Evolutionary conservation across 31 red algal genomes (phyloP).

Genomic region (Endocladia muricata): DNA sequence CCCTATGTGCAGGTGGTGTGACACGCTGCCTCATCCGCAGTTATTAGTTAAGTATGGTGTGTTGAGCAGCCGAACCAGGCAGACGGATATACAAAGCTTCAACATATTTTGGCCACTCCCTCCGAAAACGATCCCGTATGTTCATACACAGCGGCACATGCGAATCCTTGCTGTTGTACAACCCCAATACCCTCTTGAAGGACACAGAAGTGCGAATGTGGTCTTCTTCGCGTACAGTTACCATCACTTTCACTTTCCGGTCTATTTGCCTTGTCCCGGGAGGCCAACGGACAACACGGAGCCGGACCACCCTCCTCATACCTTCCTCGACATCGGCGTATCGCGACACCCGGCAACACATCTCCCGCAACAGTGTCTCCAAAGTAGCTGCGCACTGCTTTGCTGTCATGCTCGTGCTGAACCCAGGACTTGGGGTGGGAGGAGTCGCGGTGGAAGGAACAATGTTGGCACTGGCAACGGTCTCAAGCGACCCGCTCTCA

Average conservation of each 20-base stretch:
- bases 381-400: constrained; percentile 70
- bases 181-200: constrained; percentile 40
- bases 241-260: constrained; percentile 58
- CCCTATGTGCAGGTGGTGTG: too few relatives aligned
- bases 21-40: too few relatives aligned
- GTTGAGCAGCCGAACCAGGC: constrained; percentile 1
- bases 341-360: constrained; percentile 58
- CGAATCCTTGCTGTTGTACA: constrained; percentile 48
- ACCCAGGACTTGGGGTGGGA: constrained; percentile 24
- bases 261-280: constrained; percentile 20
- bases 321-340: constrained; percentile 28
- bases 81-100: constrained; percentile 72
- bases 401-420: constrained; percentile 74
- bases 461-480: constrained; percentile 4
- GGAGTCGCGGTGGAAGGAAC: neutral
- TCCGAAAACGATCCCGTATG: constrained; percentile 66
- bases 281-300: constrained; percentile 17
- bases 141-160: constrained; percentile 60
- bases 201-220: constrained; percentile 65
- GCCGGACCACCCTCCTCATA: neutral
- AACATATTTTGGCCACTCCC: constrained; percentile 66
- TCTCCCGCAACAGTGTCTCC: constrained; percentile 67
- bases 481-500: constrained; percentile 39
- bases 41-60: too few relatives aligned
- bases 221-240: constrained; percentile 61